phyloP scores from a whole-genome alignment of 345 rosid species.

The Syzygium grande region DNA sequence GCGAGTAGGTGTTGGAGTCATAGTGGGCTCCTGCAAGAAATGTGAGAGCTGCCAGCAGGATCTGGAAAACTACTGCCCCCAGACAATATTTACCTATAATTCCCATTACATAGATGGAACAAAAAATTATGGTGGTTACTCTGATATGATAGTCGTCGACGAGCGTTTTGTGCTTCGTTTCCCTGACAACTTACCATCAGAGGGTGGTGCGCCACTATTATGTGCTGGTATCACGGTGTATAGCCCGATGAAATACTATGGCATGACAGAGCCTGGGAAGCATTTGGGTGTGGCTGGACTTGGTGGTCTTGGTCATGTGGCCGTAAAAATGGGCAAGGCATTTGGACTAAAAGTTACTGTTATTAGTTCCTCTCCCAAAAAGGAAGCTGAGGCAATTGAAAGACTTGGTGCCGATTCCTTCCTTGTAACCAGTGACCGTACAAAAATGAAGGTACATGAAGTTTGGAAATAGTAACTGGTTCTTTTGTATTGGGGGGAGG shows the following conservation, averaged over 20 bases:
- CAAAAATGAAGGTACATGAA: constrained; percentile 50
- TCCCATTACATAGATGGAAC: constrained; percentile 43
- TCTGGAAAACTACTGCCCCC: constrained; percentile 69
- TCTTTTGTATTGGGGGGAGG: not conserved
- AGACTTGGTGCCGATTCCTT: constrained; percentile 56
- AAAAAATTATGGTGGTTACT: constrained; percentile 65
- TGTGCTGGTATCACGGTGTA: constrained; percentile 90
- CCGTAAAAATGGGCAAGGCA: constrained; percentile 80
- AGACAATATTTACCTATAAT: constrained; percentile 45
- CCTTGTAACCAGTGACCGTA: constrained; percentile 49
- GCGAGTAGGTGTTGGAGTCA: constrained; percentile 73
- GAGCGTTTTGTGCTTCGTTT: constrained; percentile 57
- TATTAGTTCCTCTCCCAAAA: constrained; percentile 54
- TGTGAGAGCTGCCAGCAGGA: constrained; percentile 70
- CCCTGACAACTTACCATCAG: constrained; percentile 59
- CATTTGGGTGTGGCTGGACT: constrained; percentile 87
- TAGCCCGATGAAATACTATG: constrained; percentile 89
- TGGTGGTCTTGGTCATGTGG: constrained; percentile 92
- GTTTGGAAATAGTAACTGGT: not conserved
- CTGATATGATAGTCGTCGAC: constrained; percentile 62
- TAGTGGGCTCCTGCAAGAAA: constrained; percentile 59
- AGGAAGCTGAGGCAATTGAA: constrained; percentile 45
- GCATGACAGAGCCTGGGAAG: constrained; percentile 74
- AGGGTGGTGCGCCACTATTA: constrained; percentile 64
- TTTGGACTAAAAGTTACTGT: constrained; percentile 84